These are phyloP conservation scores for apple (Malus domestica) DNA, from an alignment of 306 rosid genomes.

Conservation along the genomic window ASM211411v1 NC_041791.1:29905001-29905500, in stretches of 20 bases:
- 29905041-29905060: not conserved
- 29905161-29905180: not conserved
- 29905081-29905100: not conserved
- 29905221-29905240: not conserved
- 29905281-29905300: not conserved
- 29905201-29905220: not conserved
- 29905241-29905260: not conserved
- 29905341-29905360: not conserved
- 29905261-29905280: not conserved
- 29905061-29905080: not conserved
- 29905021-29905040: not conserved
- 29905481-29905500: slow-evolving; percentile 94
- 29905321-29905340: not conserved
- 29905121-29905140: not conserved
- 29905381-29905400: not conserved
- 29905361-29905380: not conserved
- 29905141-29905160: not conserved
- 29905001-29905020: not conserved
- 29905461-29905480: slow-evolving; percentile 84
- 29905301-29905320: not conserved
- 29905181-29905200: not conserved
- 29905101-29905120: not conserved
- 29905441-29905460: slow-evolving; percentile 84
- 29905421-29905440: slow-evolving; percentile 88
- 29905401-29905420: slow-evolving; percentile 80